These are phyloP conservation scores for Nigrograna mackinnonii DNA, from an alignment of 2,329 filamentous ascomycete species.

Conservation along the genomic window DNA sequence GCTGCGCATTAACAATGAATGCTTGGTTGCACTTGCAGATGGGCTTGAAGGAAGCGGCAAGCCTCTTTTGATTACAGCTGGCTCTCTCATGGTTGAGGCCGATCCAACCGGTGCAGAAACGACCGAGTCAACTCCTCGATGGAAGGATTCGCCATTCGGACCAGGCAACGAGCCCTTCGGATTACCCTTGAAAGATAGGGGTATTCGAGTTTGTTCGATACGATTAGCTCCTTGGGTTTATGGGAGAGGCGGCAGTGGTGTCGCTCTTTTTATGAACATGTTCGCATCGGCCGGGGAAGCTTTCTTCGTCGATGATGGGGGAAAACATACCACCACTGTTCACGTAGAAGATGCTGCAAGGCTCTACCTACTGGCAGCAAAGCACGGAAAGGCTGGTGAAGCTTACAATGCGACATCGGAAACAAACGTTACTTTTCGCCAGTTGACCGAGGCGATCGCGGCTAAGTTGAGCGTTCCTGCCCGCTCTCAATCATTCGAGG, in stretches of 20 bases:
- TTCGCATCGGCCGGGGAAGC: slow-evolving; percentile 33
- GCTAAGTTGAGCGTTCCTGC: slow-evolving; percentile 22
- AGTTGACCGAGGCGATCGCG: slow-evolving; percentile 34
- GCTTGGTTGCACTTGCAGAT: slow-evolving; percentile 43
- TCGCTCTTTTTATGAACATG: slow-evolving; percentile 28
- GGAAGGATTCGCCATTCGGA: slow-evolving; percentile 20
- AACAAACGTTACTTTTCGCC: slow-evolving; percentile 35
- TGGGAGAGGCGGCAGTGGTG: slow-evolving; percentile 45
- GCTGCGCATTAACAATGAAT: slow-evolving; percentile 37
- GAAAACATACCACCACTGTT: slow-evolving; percentile 35
- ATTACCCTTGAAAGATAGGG: slow-evolving; percentile 25
- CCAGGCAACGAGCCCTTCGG: slow-evolving; percentile 30
- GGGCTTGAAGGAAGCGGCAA: slow-evolving; percentile 40
- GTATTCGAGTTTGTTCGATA: slow-evolving; percentile 41
- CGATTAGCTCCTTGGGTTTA: slow-evolving; percentile 51
- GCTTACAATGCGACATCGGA: slow-evolving; percentile 38
- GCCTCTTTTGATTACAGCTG: slow-evolving; percentile 41
- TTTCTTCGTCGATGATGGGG: slow-evolving; percentile 21
- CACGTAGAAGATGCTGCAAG: slow-evolving; percentile 51
- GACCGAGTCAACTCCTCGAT: slow-evolving; percentile 20
- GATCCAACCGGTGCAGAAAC: slow-evolving; percentile 34
- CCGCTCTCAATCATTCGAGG: slow-evolving; percentile 21
- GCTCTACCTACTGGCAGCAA: slow-evolving; percentile 43
- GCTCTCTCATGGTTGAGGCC: slow-evolving; percentile 27
- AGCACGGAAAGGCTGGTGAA: slow-evolving; percentile 38